Percentiles rank a stretch among this genome's conserved stretches.
Evolutionary conservation across 176 grass and related monocot species (phyloP).

Genomic region (Thinopyrum elongatum): DNA sequence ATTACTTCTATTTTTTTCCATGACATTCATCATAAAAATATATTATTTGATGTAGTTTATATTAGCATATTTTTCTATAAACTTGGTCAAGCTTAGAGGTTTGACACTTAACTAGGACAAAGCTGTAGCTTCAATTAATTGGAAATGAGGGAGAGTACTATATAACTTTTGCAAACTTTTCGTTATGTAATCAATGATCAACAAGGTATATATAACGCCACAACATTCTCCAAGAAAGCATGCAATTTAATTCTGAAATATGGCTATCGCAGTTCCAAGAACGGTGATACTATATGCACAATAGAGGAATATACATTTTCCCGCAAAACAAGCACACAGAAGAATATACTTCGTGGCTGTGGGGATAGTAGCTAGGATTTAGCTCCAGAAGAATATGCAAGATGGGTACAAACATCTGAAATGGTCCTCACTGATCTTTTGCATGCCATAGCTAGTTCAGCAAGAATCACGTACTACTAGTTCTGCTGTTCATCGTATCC

Average conservation of each 20-base stretch:
- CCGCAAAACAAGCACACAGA: background rate
- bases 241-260: background rate
- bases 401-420: constrained; percentile 6
- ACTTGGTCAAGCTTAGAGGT: too few species aligned
- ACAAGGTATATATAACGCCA: background rate
- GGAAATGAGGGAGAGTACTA: too few species aligned
- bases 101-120: too few species aligned
- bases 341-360: background rate
- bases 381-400: background rate
- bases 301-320: background rate
- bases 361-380: background rate
- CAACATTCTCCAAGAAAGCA: background rate
- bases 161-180: too few species aligned
- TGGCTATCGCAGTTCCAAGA: background rate
- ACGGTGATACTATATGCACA: background rate
- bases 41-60: too few species aligned
- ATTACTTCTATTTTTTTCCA: too few species aligned
- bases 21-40: too few species aligned
- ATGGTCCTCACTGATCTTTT: constrained; percentile 11
- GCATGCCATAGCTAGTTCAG: background rate
- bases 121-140: too few species aligned
- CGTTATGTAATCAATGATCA: background rate
- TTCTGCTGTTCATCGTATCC: background rate
- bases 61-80: too few species aligned
- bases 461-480: background rate